Evolutionary conservation across 805 yeast genomes (phyloP), one percentile per base, ranked within the genome.

Genomic region (Kazachstania africana): DNA sequence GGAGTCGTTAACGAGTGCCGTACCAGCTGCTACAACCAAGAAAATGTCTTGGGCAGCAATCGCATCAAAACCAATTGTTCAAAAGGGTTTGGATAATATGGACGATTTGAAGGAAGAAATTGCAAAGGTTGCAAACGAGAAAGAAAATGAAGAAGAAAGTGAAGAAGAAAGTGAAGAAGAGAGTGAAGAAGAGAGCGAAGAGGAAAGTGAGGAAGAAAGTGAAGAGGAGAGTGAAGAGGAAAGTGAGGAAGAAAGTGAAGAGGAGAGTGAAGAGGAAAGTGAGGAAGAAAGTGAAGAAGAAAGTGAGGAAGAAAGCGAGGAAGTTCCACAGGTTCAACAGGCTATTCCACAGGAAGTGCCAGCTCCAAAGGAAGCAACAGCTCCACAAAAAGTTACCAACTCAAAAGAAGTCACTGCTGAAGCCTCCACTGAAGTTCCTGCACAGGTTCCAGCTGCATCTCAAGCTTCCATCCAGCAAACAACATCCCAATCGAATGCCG

Each of bases 31-130:
- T n/a, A 21, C 27, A 20, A 29, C 36, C 19, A 53, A 50, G 45
- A 53, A 62, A 42, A 61, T 64, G 47, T 64, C 83, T 4, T 77
- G 84, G 81, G 83, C 84, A 19, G 70, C 85, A 12, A 72, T 78
- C 44, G 76, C 77, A 32, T 59, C 72, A 34, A 54, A 62, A 23
- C 55, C 47, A 33, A 39, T 47, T 27, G 54, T 52, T 20, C 50
- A 54, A 22, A 45, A 46, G 16, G 49, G 55, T 13, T 36, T 53
- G 24, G 46, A 50, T 12, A 43, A 52, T 28, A 45, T 53, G 4
- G 44, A 40, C 23, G 45, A 38, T 16, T 36, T 54, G 37, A 65
- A 53, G 63, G 58, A 45, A 43, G 68, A 35, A 55, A 34, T 37
- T 19, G 36, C 40, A 28, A 43, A 43, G 29, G 36, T 43, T 22